Percentiles rank a stretch among this genome's conserved stretches.
Conservation (phyloP, 805 yeast species). For the Candida yuanshanica region DNA sequence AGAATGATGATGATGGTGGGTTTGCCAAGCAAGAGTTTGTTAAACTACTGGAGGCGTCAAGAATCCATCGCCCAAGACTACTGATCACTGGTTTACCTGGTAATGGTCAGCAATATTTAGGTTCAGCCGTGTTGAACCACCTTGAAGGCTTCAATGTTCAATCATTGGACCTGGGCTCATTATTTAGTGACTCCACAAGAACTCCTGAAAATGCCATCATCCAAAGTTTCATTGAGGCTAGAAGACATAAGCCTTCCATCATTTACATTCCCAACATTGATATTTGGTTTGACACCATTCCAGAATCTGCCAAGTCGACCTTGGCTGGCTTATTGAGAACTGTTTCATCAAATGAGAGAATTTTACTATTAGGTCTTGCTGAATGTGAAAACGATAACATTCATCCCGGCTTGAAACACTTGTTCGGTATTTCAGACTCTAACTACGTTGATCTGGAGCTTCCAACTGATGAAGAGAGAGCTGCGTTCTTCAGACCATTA, state of each 20-base stretch:
- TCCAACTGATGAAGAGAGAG: conserved; percentile 45
- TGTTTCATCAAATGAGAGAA: conserved; percentile 63
- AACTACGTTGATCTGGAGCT: conserved; percentile 39
- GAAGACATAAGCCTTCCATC: conserved; percentile 84
- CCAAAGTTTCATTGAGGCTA: conserved; percentile 80
- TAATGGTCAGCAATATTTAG: conserved; percentile 80
- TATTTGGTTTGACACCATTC: conserved; percentile 64
- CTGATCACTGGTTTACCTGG: conserved; percentile 71
- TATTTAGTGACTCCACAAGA: conserved; percentile 72
- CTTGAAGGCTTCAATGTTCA: conserved; percentile 90
- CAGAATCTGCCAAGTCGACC: conserved; percentile 66
- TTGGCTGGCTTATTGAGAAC: conserved; percentile 64
- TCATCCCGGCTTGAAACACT: conserved; percentile 39
- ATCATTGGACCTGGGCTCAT: conserved; percentile 69
- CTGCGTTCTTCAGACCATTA: conserved; percentile 49
- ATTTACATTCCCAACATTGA: conserved; percentile 79
- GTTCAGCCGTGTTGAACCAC: conserved; percentile 73
- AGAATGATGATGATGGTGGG: conserved; percentile 55
- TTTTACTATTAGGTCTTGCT: conserved; percentile 69
- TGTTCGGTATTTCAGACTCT: conserved; percentile 53
- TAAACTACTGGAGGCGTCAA: conserved; percentile 42
- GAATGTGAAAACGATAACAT: conserved; percentile 39
- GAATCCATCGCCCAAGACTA: conserved; percentile 79
- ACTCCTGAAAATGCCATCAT: conserved; percentile 81
- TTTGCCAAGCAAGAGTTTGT: conserved; percentile 63